phyloP scores from a whole-genome alignment of 2,329 filamentous ascomycete genomes.

The Juglanconis oblonga region DNA sequence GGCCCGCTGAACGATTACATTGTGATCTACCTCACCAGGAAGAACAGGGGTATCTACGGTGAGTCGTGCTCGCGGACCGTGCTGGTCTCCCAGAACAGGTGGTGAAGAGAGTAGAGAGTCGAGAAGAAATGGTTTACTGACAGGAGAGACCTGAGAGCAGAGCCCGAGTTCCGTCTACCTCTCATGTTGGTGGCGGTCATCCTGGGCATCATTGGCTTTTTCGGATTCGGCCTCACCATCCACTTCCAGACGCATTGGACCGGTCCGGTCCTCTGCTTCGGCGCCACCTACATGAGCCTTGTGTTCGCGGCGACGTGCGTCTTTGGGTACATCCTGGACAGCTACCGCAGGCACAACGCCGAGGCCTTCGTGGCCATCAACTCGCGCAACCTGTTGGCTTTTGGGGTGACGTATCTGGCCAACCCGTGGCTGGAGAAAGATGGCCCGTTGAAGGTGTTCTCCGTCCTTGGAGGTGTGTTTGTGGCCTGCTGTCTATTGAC shows the following conservation, averaged over 20 bases:
- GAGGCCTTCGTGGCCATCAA: conserved; percentile 52
- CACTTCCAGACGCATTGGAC: conserved; percentile 45
- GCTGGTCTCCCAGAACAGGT: not conserved
- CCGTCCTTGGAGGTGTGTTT: not conserved
- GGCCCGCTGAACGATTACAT: conserved; percentile 45
- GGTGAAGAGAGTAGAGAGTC: no score
- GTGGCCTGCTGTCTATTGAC: not conserved
- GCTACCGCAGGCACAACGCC: conserved; percentile 42
- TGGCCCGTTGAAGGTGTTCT: not conserved
- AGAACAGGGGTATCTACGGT: conserved; percentile 48
- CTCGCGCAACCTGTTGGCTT: conserved; percentile 44
- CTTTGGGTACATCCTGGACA: conserved; percentile 50
- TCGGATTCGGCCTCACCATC: conserved; percentile 43
- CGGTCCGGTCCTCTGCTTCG: conserved; percentile 45
- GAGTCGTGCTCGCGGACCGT: not conserved
- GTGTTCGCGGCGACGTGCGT: conserved; percentile 45
- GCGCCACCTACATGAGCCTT: conserved; percentile 46
- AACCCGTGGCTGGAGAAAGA: conserved; percentile 14
- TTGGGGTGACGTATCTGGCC: conserved; percentile 43
- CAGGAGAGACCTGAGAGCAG: not conserved
- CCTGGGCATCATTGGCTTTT: conserved; percentile 19
- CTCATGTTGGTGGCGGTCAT: not conserved
- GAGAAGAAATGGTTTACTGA: not conserved
- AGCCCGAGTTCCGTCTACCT: not conserved
- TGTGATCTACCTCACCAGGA: conserved; percentile 42